These are phyloP conservation scores for Microdochium trichocladiopsis DNA, from an alignment of 2,329 filamentous ascomycete genomes.

Conservation along the genomic window DNA sequence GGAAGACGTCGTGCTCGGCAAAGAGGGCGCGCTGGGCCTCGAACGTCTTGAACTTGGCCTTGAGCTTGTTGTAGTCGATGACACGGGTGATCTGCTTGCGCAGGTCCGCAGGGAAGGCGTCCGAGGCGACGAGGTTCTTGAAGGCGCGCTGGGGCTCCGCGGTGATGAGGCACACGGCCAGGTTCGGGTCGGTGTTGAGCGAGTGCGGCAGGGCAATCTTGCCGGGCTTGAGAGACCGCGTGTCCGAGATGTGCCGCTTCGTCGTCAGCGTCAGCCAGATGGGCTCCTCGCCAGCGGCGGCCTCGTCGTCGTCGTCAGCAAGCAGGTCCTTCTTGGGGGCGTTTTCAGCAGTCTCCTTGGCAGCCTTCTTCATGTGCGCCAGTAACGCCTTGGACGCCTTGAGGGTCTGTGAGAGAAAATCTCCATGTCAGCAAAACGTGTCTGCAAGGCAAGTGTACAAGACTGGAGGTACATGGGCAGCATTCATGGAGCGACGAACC, in stretches of 20 bases:
- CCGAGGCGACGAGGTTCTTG: conserved; percentile 78
- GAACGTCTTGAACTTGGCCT: conserved; percentile 78
- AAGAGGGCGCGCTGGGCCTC: conserved; percentile 80
- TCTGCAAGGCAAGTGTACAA: no score
- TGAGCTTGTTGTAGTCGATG: conserved; percentile 74
- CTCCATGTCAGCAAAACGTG: not conserved
- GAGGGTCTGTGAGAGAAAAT: conserved; percentile 35
- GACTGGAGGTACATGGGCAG: no score
- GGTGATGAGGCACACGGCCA: conserved; percentile 72
- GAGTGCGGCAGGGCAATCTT: conserved; percentile 76
- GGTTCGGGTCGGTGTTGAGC: conserved; percentile 45
- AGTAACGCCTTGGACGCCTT: conserved; percentile 59
- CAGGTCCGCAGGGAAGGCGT: conserved; percentile 62
- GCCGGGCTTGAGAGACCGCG: conserved; percentile 72
- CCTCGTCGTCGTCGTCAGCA: conserved; percentile 33
- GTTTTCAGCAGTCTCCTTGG: conserved; percentile 36
- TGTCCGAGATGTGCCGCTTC: conserved; percentile 62
- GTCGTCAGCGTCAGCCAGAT: conserved; percentile 58
- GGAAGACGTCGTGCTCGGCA: conserved; percentile 84
- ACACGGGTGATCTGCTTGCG: conserved; percentile 65
- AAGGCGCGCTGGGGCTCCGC: conserved; percentile 76
- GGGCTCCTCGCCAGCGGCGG: conserved; percentile 37
- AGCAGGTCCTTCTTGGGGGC: conserved; percentile 51
- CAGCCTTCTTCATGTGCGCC: conserved; percentile 51
- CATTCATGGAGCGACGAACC: no score